Conservation (phyloP, 1,284 basidiomycete genomes). For the Rhodofomes roseus region DNA sequence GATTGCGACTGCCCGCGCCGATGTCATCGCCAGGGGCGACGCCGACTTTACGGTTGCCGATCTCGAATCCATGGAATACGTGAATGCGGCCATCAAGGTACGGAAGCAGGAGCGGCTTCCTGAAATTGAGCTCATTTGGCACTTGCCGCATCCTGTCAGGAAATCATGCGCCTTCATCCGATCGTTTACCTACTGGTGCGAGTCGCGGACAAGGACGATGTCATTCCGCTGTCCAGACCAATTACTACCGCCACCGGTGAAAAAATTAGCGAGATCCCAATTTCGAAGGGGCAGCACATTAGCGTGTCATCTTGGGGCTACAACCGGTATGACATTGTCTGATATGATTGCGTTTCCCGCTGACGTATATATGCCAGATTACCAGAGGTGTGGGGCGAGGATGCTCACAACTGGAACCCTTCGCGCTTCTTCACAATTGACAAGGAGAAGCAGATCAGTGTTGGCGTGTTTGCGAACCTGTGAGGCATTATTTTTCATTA, state of each 20-base stretch:
- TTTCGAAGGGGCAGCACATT: slow-evolving; percentile 32
- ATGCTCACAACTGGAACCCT: slow-evolving; percentile 25
- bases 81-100: slow-evolving; percentile 46
- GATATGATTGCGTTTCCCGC: background rate
- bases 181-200: slow-evolving; percentile 25
- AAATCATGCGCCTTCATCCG: slow-evolving; percentile 30
- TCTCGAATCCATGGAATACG: slow-evolving; percentile 50
- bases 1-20: slow-evolving; percentile 32
- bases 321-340: slow-evolving; percentile 26
- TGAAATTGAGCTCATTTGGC: background rate
- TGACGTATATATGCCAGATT: slow-evolving; percentile 13
- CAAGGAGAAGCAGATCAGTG: slow-evolving; percentile 13
- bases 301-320: slow-evolving; percentile 34
- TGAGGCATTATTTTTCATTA: slow-evolving; percentile 16
- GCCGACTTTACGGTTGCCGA: slow-evolving; percentile 40
- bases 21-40: slow-evolving; percentile 35
- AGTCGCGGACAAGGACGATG: slow-evolving; percentile 25
- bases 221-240: slow-evolving; percentile 28
- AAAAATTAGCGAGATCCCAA: slow-evolving; percentile 29
- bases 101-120: background rate
- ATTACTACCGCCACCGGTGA: slow-evolving; percentile 24
- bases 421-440: slow-evolving; percentile 21
- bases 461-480: slow-evolving; percentile 41
- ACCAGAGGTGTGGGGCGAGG: slow-evolving; percentile 24
- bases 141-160: slow-evolving; percentile 5